These are phyloP conservation scores for Kwoniella sp. DNA, from an alignment of 768 basidiomycete species.

Conservation along the genomic window DNA sequence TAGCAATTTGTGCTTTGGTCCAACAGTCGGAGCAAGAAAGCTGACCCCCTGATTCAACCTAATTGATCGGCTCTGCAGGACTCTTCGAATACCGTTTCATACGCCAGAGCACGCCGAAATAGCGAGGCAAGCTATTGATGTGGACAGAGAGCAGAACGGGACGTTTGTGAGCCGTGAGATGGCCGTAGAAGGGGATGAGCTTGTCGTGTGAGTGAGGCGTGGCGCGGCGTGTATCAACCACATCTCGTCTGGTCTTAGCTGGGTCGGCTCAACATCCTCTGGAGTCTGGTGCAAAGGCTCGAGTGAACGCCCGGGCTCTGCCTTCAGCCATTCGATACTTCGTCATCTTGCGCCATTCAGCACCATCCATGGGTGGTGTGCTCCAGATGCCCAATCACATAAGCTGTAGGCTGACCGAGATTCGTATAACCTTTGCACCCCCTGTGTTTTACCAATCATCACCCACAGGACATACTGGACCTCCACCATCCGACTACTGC, in stretches of 20 bases:
- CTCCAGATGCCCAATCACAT: too few species aligned
- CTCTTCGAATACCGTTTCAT: slow-evolving; percentile 76
- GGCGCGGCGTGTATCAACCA: background rate
- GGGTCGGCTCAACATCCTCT: slow-evolving; percentile 58
- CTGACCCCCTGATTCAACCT: background rate
- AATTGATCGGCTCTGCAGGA: slow-evolving; percentile 56
- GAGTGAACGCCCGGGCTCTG: too few species aligned
- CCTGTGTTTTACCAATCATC: too few species aligned
- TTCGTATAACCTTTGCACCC: too few species aligned
- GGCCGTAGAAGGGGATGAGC: slow-evolving; percentile 66
- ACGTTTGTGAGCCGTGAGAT: slow-evolving; percentile 76
- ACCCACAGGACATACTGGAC: slow-evolving; percentile 59
- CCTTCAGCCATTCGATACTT: too few species aligned
- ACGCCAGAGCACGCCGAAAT: slow-evolving; percentile 74
- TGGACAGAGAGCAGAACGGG: slow-evolving; percentile 81
- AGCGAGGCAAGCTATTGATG: slow-evolving; percentile 80
- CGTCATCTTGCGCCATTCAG: too few species aligned
- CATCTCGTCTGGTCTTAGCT: background rate
- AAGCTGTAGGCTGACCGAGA: too few species aligned
- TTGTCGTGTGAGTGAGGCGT: slow-evolving; percentile 71
- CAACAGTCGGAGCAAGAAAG: too few species aligned
- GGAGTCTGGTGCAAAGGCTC: too few species aligned
- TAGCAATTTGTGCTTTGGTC: too few species aligned
- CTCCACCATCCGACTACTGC: slow-evolving; percentile 78
- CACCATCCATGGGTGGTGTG: too few species aligned